phyloP scores from a whole-genome alignment of 2,329 filamentous ascomycete species.

The Talaromyces sp. region DNA sequence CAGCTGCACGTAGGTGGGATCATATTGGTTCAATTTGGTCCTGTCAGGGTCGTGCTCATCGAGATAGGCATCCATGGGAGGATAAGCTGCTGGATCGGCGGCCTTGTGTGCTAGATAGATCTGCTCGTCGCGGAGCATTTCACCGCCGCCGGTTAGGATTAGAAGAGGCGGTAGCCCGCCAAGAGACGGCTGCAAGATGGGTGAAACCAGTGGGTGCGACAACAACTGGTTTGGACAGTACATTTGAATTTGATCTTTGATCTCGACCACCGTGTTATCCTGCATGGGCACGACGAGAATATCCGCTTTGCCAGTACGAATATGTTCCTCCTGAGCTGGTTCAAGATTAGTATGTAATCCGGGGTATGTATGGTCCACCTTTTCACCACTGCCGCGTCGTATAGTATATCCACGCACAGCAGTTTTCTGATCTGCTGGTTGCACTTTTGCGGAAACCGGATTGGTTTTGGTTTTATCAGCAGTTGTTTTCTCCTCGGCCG shows the following conservation, averaged over 20 bases:
- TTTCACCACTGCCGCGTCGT: background rate
- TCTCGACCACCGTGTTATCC: constrained; percentile 59
- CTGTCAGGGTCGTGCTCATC: constrained; percentile 57
- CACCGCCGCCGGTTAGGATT: constrained; percentile 81
- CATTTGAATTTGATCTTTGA: constrained; percentile 92
- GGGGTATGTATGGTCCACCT: constrained; percentile 17
- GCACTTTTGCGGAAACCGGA: background rate
- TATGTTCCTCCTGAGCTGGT: constrained; percentile 14
- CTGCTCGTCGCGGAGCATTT: constrained; percentile 88
- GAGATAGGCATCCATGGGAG: constrained; percentile 61
- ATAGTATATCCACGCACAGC: constrained; percentile 14
- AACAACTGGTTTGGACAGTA: constrained; percentile 80
- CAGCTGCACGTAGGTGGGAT: constrained; percentile 84
- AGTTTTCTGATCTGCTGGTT: constrained; percentile 18
- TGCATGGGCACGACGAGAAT: constrained; percentile 65
- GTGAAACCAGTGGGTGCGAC: constrained; percentile 83
- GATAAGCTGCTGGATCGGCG: constrained; percentile 73
- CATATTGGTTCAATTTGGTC: constrained; percentile 58
- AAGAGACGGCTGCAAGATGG: constrained; percentile 78
- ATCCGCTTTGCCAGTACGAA: constrained; percentile 19
- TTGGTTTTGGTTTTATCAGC: background rate
- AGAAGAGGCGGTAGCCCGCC: constrained; percentile 85
- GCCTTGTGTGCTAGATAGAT: constrained; percentile 94
- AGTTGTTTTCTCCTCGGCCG: constrained; percentile 24
- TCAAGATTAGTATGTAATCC: constrained; percentile 19